Base-by-base conservation (phyloP, 225 moss, liverwort and hornwort species). In the Bryoerythrophyllum caledonicum region DNA sequence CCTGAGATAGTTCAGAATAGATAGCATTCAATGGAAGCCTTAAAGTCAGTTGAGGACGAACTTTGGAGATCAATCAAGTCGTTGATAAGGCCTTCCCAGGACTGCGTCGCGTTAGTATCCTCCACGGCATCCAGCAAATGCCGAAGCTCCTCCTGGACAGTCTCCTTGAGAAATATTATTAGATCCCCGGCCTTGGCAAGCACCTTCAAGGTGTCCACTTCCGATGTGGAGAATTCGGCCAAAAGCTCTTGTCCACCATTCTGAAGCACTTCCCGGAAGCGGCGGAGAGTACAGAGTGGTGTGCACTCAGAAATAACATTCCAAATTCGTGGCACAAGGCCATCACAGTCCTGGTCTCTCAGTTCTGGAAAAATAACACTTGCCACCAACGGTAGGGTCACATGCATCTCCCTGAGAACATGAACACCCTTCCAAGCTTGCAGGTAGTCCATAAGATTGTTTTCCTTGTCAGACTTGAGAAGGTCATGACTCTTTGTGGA, bases 61-160 rank as follows among this genome's bases (percentile, higher is more conserved):
- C 85, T 78, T 64, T 85, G 85, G 7, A 85, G 81, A 72, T 85
- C 85, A 11, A 85, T 85, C 38, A 85, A 75, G 64, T 85, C 85
- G 25, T 85, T 85, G 64, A 85, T 81, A 7, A 81, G 81, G 52
- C 81, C 85, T 82, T 85, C 85, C 85, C 85, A 85, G 11, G 28
- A 44, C 53, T 65, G 85, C 20, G 73, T 72, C 25, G 78, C 40
- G 56, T 63, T 85, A 53, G 81, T 72, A 76, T 85, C 81, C 72
- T 85, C 85, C 67, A 82, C 68, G 41, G 81, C 81, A 75, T 85
- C 85, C 58, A 85, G 81, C 68, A 85, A 76, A 76, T 81, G 81
- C 54, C 85, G 85, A 51, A 85, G 81, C 67, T 85, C 85, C 68
- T 85, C 85, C 67, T 59, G 81, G 70, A 75, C 85, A 60, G 72